Base-by-base conservation (phyloP, 2,329 filamentous ascomycete species). In the Aplosporella prunicola region DNA sequence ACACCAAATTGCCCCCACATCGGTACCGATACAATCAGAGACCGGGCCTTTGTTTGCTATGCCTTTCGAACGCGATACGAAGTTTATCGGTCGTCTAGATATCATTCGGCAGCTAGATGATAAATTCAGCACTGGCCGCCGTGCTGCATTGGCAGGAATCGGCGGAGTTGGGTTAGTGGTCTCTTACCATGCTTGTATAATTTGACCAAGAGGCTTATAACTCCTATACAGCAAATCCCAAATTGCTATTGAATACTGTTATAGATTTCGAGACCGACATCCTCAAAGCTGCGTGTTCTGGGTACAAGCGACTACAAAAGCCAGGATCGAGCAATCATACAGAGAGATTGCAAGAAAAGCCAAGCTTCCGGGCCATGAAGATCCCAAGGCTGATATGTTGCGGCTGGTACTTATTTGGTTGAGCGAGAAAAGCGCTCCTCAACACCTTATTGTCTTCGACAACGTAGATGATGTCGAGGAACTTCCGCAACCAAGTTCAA, bases 361-460 rank as follows among this genome's bases (percentile, higher is more conserved):
- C 9, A n/a, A 42, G 9, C 44, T 57, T 23, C 40, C 47, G 9
- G 49, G 46, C 3, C 46, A 44, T 28, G 40, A 56, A n/a, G 42
- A 56, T 15, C 43, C 47, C 9, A 43, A 43, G 23, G 45, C 38
- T 14, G 44, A 58, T 32, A 40, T 53, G 8, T 41, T 49, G 5
- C 30, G 35, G 22, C 40, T 54, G 2, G 53, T 58, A 2, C 33
- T 43, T 30, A 34, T 46, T 15, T 46, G 51, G 50, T 47, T 61
- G 6, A 41, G 35, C 20, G 39, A 50, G 15, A 44, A 45, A 20
- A 16, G 26, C 2, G 49, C 47, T 35, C 49, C 50, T 3, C 36
- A 28, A 11, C 59, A 54, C 55, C 31, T 58, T 5, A 40, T 60
- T 26, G 46, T 60, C 6, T 25, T 59, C 5, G 56, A 60, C 28